phyloP scores from a whole-genome alignment of 2,329 filamentous ascomycete species.

The Harringtonia lauricola region DNA sequence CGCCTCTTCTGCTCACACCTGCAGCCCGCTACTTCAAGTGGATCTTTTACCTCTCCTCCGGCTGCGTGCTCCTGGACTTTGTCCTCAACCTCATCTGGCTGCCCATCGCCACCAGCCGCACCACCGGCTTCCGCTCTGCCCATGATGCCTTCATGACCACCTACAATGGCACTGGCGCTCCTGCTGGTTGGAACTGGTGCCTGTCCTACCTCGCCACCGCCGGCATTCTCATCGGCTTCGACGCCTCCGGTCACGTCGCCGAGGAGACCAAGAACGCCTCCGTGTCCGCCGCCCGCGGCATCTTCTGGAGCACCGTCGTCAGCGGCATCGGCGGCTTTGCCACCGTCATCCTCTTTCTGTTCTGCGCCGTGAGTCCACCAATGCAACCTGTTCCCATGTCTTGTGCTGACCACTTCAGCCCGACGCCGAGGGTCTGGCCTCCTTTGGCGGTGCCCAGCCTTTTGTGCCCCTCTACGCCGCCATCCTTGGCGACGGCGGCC shows the following conservation, averaged over 20 bases:
- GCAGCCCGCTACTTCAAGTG: constrained; percentile 5
- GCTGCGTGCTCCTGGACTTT: constrained; percentile 7
- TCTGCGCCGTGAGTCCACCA: constrained; percentile 1
- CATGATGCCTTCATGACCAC: constrained; percentile 10
- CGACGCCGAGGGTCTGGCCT: constrained; percentile 3
- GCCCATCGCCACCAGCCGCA: constrained; percentile 5
- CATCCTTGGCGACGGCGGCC: constrained; percentile 7
- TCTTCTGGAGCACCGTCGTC: constrained; percentile 9
- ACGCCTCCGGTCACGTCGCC: constrained; percentile 10
- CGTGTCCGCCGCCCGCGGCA: constrained; percentile 6
- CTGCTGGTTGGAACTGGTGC: constrained; percentile 10
- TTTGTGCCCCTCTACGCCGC: constrained; percentile 9
- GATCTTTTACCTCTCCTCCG: constrained; percentile 7
- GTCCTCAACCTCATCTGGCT: constrained; percentile 10
- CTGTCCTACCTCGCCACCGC: constrained; percentile 8
- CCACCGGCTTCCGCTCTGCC: constrained; percentile 6
- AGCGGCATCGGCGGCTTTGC: constrained; percentile 7
- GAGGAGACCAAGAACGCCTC: constrained; percentile 10
- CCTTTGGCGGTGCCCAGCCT: constrained; percentile 8
- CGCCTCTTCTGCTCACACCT: neutral
- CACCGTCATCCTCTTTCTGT: constrained; percentile 7
- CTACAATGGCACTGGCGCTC: constrained; percentile 9
- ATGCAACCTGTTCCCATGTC: neutral
- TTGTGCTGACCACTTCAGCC: neutral
- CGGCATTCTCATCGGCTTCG: constrained; percentile 9